Evolutionary conservation across 1,139 yeast species (phyloP), one percentile per base, ranked within the genome.

Genomic region (Candida buenavistaensis): DNA sequence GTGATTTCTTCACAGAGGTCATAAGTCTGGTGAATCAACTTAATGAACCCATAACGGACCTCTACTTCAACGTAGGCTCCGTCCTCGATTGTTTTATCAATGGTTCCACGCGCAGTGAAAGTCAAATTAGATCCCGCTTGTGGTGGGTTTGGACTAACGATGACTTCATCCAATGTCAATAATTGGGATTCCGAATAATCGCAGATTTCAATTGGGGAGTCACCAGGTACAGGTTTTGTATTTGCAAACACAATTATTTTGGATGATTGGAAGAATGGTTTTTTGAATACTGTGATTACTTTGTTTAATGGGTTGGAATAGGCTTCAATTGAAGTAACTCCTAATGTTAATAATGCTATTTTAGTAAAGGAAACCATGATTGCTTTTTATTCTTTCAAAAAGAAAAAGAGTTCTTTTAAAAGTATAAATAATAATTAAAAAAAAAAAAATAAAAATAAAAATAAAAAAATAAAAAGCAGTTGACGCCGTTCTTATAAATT

Each of bases 51-150:
- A 53, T 89, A 84, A 47, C 87, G 76, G 23, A 94, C 97, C 46
- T 88, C 95, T 25, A 92, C 89, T 45, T 88, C 96, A 34, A 92
- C 95, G 54, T 89, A 92, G 0, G 97, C 87, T 24, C 98, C 98
- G 3, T 68, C 92, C 27, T 62, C 77, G 30, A 94, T 67, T 13
- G 69, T 71, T 37, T 73, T 57, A 26, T 68, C 50, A 41, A 90
- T 62, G 31, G 55, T 57, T 2, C 96, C 98, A 12, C 66, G 57
- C 3, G 96, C 98, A 17, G 72, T 57, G 43, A 94, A 78, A 11
- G 95, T 84, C 55, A 92, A 69, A 52, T 87, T 84, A 29, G 68
- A 64, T 14, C 97, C 97, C 50, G 88, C 79, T 30, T 55, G 68
- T 2, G 98, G 98, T 6, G 97, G 97, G 54, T 87, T 87, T 35